phyloP scores from a whole-genome alignment of 169 alveolate genomes.

The Theileria luwenshuni region DNA sequence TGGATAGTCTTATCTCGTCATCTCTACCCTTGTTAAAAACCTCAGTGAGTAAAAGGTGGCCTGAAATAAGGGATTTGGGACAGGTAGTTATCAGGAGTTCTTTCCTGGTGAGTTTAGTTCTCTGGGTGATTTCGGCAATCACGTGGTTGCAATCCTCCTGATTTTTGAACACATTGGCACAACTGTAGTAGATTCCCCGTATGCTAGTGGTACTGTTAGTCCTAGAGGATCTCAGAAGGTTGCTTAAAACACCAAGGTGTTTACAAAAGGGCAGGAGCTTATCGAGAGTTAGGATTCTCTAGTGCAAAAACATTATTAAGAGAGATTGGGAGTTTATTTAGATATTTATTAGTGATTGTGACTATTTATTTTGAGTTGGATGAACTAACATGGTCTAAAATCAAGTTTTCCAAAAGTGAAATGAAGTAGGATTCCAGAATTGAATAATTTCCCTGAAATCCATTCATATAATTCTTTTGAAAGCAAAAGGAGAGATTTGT shows the following conservation, averaged over 20 bases:
- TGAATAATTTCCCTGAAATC: background rate
- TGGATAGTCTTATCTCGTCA: conserved; percentile 5
- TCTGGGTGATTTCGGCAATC: conserved; percentile 57
- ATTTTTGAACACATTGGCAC: conserved; percentile 49
- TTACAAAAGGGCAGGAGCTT: too few species aligned
- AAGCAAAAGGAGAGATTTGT: background rate
- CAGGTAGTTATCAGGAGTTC: conserved; percentile 53
- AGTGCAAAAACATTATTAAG: too few species aligned
- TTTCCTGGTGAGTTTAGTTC: conserved; percentile 60
- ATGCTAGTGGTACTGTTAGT: conserved; percentile 30
- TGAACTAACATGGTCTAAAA: background rate
- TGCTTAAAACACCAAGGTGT: background rate
- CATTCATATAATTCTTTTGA: background rate
- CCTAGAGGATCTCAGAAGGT: conserved; percentile 6
- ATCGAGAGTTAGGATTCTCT: too few species aligned
- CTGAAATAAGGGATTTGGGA: conserved; percentile 64
- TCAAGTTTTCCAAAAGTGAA: conserved; percentile 9
- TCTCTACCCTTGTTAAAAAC: conserved; percentile 1
- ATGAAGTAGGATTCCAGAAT: background rate
- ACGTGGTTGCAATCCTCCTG: conserved; percentile 59
- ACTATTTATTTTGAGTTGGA: background rate
- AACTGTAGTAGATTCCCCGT: conserved; percentile 67
- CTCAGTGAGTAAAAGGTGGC: conserved; percentile 9
- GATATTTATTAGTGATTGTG: background rate
- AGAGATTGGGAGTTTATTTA: too few species aligned